Evolutionary conservation across 306 rosid species (phyloP), one percentile per base, ranked within the genome.

Genomic region (Benincasa hispida): DNA sequence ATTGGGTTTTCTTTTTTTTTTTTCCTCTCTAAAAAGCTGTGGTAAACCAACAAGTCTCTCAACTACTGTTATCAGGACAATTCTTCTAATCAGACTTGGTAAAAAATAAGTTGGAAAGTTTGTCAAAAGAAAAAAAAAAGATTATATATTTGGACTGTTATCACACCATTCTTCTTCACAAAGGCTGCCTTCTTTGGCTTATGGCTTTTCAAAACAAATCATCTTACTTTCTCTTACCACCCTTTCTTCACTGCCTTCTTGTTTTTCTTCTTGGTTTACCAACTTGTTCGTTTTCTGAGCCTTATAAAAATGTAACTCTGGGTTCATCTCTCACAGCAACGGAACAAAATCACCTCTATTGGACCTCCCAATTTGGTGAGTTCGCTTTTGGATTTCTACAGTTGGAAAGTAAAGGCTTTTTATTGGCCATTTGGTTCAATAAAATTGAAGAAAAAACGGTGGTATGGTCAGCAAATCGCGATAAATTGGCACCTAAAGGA

Each of bases 401-500:
- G 8, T 48, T 76, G 15, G 45, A 41, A 25, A 25, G 30, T 22
- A 35, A 67, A 34, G 84, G 87, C 1, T 88, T 77, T 69, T 18
- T 86, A 21, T 58, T 88, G 8, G 85, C 92, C 74, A 82, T 79
- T 62, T 86, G 88, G 88, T 83, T 77, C 80, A 30, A 86, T 62
- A 84, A 72, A 35, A 81, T 81, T 27, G 48, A 80, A 3, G 76
- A 88, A 15, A 78, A 17, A 54, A 86, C 87, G 2, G 24, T 84
- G 45, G 86, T 84, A 3, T 88, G 92, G 90, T 87, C 81, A 1
- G 92, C 88, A 63, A 85, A 78, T 56, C 9, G 81, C 0, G 10
- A 59, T 5, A 14, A 35, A 5, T 76, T 76, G 2, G 81, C 30
- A 18, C 81, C 48, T 17, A 25, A 6, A 35, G 90, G 87, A 32